Conservation (phyloP, 169 alveolate species). For the Toxoplasma gondii region DNA sequence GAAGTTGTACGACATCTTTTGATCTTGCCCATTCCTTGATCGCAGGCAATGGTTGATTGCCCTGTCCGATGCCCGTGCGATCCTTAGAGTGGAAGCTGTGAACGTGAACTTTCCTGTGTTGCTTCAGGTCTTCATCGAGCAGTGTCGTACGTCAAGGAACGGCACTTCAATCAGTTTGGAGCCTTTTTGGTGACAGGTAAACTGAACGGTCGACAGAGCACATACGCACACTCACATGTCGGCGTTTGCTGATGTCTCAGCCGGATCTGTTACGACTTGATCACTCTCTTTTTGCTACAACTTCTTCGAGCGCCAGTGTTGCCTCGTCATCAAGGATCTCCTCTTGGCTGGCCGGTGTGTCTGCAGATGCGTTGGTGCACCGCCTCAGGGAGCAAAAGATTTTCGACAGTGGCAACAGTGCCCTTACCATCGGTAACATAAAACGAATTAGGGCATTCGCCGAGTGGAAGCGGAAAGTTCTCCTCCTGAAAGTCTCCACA, state of each 20-base stretch:
- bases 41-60: no score
- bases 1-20: no score
- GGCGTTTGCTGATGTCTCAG: no score
- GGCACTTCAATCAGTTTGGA: slow-evolving; percentile 15
- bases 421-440: not conserved
- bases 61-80: no score
- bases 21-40: no score
- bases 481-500: slow-evolving; percentile 12
- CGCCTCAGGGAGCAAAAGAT: not conserved
- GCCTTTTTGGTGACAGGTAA: slow-evolving; percentile 28
- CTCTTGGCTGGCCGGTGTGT: not conserved
- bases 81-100: no score
- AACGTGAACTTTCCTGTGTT: not conserved
- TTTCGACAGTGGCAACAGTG: slow-evolving; percentile 34
- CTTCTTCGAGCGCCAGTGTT: no score
- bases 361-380: not conserved
- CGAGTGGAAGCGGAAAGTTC: slow-evolving; percentile 21
- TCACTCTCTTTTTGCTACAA: no score
- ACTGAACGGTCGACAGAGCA: not conserved
- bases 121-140: not conserved
- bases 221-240: no score
- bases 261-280: no score
- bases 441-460: slow-evolving; percentile 11
- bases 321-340: no score
- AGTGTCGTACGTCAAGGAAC: not conserved